Conservation (phyloP, 345 rosid species). For the Boechera divaricarpa region DNA sequence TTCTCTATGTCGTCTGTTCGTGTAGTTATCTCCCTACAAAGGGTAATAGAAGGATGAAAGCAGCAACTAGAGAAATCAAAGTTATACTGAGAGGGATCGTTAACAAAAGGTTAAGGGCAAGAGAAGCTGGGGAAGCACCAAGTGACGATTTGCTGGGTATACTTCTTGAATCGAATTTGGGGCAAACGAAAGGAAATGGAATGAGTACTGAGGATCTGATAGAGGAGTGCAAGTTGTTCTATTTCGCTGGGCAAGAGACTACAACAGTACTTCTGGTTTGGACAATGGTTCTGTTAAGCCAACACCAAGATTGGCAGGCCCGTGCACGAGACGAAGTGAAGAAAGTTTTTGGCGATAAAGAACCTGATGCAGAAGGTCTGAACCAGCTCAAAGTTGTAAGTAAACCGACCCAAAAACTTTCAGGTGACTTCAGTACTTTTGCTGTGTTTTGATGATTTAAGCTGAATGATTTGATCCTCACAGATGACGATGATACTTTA, state of each 20-base stretch:
- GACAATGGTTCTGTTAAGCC: slow-evolving; percentile 58
- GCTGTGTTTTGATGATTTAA: background rate
- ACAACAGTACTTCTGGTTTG: slow-evolving; percentile 58
- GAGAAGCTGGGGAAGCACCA: slow-evolving; percentile 43
- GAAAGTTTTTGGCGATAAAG: slow-evolving; percentile 48
- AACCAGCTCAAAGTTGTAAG: slow-evolving; percentile 56
- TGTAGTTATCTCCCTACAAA: slow-evolving; percentile 59
- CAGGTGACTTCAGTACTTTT: background rate
- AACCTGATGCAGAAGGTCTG: slow-evolving; percentile 42
- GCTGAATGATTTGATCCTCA: background rate
- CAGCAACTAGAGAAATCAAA: slow-evolving; percentile 40
- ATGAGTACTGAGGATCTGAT: slow-evolving; percentile 54
- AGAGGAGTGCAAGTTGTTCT: slow-evolving; percentile 71
- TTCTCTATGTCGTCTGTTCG: background rate
- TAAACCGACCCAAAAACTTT: background rate
- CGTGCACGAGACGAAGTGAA: slow-evolving; percentile 63
- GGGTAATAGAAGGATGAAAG: slow-evolving; percentile 49
- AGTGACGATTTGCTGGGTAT: slow-evolving; percentile 50
- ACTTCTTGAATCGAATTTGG: slow-evolving; percentile 52
- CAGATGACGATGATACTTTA: slow-evolving; percentile 12
- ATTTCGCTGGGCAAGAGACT: slow-evolving; percentile 66
- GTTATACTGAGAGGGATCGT: slow-evolving; percentile 47
- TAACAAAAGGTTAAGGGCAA: slow-evolving; percentile 46
- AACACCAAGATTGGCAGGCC: slow-evolving; percentile 61
- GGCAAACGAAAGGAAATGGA: slow-evolving; percentile 42